Evolutionary conservation across 2,329 filamentous ascomycete species (phyloP).

Genomic region (Sordariomycetes sp.): DNA sequence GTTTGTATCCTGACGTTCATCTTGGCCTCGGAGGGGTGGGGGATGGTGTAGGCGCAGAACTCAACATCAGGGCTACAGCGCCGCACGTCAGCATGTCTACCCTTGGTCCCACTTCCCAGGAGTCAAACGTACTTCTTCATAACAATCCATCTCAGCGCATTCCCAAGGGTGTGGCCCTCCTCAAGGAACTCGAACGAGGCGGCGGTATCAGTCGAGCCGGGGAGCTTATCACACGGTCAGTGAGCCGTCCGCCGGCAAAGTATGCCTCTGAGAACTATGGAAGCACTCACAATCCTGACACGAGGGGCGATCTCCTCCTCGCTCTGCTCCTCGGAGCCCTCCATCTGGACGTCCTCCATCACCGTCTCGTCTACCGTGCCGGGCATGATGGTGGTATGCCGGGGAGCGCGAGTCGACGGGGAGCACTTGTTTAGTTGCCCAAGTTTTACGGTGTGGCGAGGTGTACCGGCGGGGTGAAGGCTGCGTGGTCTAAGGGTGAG

Average conservation of each 20-base stretch:
- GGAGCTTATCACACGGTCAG: conserved; percentile 45
- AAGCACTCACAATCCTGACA: conserved; percentile 46
- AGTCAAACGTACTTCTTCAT: conserved; percentile 82
- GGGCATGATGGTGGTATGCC: background rate
- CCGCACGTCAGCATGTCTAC: conserved; percentile 2
- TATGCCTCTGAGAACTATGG: background rate
- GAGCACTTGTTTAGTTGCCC: background rate
- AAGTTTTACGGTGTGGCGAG: background rate
- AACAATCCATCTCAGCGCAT: conserved; percentile 87
- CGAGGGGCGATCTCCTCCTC: conserved; percentile 39
- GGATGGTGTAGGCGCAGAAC: conserved; percentile 96
- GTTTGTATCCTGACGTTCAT: conserved; percentile 98
- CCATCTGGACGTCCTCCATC: conserved; percentile 31
- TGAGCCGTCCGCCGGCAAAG: background rate
- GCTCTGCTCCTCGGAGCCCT: conserved; percentile 20
- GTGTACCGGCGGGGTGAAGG: background rate
- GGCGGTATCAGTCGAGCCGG: conserved; percentile 74
- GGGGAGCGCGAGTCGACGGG: background rate
- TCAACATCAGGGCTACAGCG: conserved; percentile 74
- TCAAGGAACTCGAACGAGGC: conserved; percentile 91
- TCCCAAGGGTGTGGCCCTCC: conserved; percentile 92
- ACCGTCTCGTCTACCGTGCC: conserved; percentile 15
- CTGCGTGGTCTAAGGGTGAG: background rate
- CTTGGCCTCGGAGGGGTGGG: conserved; percentile 88
- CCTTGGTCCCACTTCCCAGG: background rate